Base-by-base conservation (phyloP, 2,329 filamentous ascomycete species). In the Lanzia echinophila region DNA sequence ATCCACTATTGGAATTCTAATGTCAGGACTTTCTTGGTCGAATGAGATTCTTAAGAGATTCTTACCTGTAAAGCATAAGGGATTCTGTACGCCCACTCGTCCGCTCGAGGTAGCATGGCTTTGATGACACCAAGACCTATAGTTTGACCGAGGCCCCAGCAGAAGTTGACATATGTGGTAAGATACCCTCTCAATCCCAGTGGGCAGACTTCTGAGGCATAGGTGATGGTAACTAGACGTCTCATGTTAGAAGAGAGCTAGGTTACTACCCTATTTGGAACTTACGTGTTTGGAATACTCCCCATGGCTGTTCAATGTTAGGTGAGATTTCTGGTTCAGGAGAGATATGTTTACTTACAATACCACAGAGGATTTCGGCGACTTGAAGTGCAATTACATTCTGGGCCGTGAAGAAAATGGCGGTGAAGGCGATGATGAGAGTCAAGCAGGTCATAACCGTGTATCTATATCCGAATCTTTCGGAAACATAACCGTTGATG, bases 101-200 rank as follows among this genome's bases (percentile, higher is more conserved):
- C 75, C 2, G 65, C 51, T 24, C 75, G 67, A 20, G 64, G 62
- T 17, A 78, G 59, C 73, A 77, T 75, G 15, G 70, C 66, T 61
- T 71, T 74, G 59, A 79, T 74, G 17, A 78, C 75, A 12, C 75
- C 76, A 46, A 76, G 70, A 31, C 74, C 75, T 56, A 78, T 75
- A 19, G 77, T 61, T 58, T 78, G 76, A 19, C 76, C 75, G 3
- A 78, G 56, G 42, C 65, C 78, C 77, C 78, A 81, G 69, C 78
- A 79, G 63, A 79, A 74, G 63, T 79, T 79, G 56, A 78, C 74
- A 54, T 79, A 81, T 0, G 77, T 79, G 0, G 77, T 79, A 36
- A 80, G 68, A 58, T 79, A 80, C 13, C 75, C 77, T 53, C 78
- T 72, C 3, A 81, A 67, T 41, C 76, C 76, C n/a, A 80, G 74